These are phyloP conservation scores for Coniophora puteana DNA, from an alignment of 1,284 basidiomycete genomes.

Conservation along the genomic window DNA sequence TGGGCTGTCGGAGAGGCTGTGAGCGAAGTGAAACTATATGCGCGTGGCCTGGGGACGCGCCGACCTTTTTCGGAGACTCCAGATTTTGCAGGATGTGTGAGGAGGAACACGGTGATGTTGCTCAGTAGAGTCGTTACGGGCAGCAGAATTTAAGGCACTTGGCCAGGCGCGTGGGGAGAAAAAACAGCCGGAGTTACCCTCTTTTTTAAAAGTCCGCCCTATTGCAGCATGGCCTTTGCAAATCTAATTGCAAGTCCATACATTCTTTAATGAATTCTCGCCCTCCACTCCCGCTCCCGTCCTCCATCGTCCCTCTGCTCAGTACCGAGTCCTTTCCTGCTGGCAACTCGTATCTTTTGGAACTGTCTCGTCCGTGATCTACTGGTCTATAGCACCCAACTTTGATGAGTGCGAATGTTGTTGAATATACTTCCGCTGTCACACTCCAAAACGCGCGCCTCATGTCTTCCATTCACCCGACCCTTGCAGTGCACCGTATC, in stretches of 20 bases:
- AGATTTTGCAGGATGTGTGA: conserved; percentile 33
- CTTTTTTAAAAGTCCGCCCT: conserved; percentile 39
- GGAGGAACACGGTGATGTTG: conserved; percentile 36
- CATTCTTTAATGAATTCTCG: conserved; percentile 3
- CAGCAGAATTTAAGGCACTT: conserved; percentile 36
- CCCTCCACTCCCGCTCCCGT: conserved; percentile 5
- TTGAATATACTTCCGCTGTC: no score
- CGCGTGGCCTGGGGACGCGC: conserved; percentile 3
- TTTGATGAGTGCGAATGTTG: no score
- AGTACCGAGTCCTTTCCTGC: no score
- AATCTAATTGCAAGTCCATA: conserved; percentile 22
- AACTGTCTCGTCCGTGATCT: no score
- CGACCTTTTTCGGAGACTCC: conserved; percentile 42
- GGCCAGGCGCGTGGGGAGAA: conserved; percentile 45
- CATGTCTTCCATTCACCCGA: no score
- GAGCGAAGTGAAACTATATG: conserved; percentile 12
- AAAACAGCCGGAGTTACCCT: conserved; percentile 57
- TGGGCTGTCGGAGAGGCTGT: conserved; percentile 28
- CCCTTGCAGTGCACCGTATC: no score
- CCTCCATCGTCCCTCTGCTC: no score
- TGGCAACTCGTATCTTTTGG: no score
- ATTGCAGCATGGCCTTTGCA: conserved; percentile 15
- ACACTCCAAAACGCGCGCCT: no score
- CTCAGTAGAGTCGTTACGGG: conserved; percentile 24
- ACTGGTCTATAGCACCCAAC: no score